Evolutionary conservation across 768 basidiomycete species (phyloP).

Genomic region (Lactarius hengduanensis): DNA sequence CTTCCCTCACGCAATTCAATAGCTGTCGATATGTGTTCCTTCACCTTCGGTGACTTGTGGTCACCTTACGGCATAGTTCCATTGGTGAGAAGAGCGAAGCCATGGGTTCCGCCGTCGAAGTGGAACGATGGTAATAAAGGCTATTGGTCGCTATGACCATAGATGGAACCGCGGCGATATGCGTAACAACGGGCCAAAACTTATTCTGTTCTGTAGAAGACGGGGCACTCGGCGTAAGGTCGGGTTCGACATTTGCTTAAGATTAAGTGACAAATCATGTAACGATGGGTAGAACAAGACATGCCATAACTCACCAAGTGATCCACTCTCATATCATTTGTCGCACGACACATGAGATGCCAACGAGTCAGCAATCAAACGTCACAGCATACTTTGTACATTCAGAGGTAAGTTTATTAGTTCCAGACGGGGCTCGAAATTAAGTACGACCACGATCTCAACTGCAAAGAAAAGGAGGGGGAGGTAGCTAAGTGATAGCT

Average conservation of each 20-base stretch:
- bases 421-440: neutral
- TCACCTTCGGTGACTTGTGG: neutral
- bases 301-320: neutral
- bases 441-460: constrained; percentile 1
- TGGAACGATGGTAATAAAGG: neutral
- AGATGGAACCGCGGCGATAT: neutral
- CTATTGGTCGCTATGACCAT: neutral
- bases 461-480: constrained; percentile 3
- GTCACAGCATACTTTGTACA: neutral
- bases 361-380: neutral
- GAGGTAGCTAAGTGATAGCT: neutral
- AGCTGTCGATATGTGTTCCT: neutral
- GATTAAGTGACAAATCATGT: neutral
- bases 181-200: neutral
- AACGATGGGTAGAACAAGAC: neutral
- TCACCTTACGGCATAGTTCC: neutral
- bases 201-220: neutral
- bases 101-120: neutral
- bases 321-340: neutral
- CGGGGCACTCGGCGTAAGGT: neutral
- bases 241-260: neutral
- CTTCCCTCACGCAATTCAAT: neutral
- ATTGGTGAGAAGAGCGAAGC: neutral
- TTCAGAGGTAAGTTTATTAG: neutral
- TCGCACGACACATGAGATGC: neutral